Percentiles rank a stretch among this genome's conserved stretches.
phyloP scores from a whole-genome alignment of 2,329 filamentous ascomycete species.

The Rhinocladiella mackenziei region DNA sequence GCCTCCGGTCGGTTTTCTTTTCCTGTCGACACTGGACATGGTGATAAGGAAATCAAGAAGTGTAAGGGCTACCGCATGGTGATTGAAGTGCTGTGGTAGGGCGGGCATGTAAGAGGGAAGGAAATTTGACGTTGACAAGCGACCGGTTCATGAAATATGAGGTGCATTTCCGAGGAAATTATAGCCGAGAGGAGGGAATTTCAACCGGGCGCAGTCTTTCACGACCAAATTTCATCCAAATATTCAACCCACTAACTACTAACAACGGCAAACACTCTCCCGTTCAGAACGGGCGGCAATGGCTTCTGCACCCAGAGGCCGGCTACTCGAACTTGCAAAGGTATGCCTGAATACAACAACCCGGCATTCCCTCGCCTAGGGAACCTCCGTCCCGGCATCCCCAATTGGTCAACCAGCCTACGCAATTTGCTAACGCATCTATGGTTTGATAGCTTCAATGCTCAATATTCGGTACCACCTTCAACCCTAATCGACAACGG shows the following conservation, averaged over 20 bases:
- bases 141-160: no score
- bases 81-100: neutral
- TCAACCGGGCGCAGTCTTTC: constrained; percentile 11
- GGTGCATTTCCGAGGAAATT: no score
- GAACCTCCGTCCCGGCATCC: neutral
- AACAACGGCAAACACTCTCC: neutral
- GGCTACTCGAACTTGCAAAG: constrained; percentile 28
- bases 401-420: no score
- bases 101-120: neutral
- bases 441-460: constrained; percentile 69
- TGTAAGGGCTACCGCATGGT: neutral
- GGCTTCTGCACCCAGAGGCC: constrained; percentile 22
- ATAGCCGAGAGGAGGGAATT: constrained; percentile 9
- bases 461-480: constrained; percentile 84
- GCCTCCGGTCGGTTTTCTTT: constrained; percentile 8
- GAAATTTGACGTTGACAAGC: no score
- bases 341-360: constrained; percentile 5
- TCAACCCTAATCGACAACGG: constrained; percentile 77
- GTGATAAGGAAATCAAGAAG: neutral
- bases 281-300: constrained; percentile 16
- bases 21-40: constrained; percentile 13
- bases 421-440: neutral
- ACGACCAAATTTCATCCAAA: no score
- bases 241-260: neutral
- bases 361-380: neutral